Base-by-base conservation (phyloP, 2,329 filamentous ascomycete genomes). In the Xylaria sp. region DNA sequence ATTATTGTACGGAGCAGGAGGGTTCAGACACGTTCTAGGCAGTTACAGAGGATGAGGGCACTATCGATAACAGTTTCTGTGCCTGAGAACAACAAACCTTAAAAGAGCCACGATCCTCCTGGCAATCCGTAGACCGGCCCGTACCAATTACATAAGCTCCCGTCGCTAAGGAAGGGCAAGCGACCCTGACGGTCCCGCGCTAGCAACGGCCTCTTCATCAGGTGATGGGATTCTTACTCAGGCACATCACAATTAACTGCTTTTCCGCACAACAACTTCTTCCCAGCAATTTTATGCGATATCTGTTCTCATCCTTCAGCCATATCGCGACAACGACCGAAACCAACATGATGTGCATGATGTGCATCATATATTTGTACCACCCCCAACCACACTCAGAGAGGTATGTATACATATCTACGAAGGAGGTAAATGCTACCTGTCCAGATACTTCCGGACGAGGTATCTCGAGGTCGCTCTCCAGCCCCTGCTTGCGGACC, bases 191-290 rank as follows among this genome's bases (percentile, higher is more conserved):
- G 23, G 23, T 30, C 23, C 23, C 23, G 23, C 23, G 63, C 54
- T 64, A 64, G 58, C 58, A 61, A 56, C 63, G 63, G 61, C 63
- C 57, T 63, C 58, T 59, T 59, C 63, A 58, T 63, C 19, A 51
- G 35, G 52, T 53, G 44, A 42, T 13, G 37, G 23, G 37, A 42
- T 42, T 42, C 37, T 42, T 42, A 42, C 37, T 42, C 37, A 13
- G 37, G 37, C 11, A 42, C 37, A 42, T 42, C 8, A 9, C 37
- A 10, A 42, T 9, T 42, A 42, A 42, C 37, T 42, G 23, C 23
- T 30, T 30, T 30, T 30, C 23, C 23, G 16, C 48, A 50, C 10
- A 19, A 19, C 48, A 50, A 19, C 23, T 10, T n/a, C 48, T 50
- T n/a, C 3, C 10, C 16, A 30, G 23, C 37, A 42, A 42, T 42